Base-by-base conservation (phyloP, 305 asterid genomes). In the Fraxinus latifolia region DNA sequence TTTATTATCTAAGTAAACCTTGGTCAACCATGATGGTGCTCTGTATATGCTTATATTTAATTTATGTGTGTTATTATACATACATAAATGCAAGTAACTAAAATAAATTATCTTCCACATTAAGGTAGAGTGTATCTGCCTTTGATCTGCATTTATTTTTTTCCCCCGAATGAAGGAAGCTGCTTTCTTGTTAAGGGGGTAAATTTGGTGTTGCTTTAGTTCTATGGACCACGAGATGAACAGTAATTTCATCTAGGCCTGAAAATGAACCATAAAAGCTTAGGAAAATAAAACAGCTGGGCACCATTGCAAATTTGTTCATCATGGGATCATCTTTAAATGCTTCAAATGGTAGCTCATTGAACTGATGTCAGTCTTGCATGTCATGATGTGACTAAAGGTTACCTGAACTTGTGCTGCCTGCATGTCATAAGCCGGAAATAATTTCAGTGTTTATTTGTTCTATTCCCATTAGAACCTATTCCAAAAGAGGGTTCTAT, bases 111-210 rank as follows among this genome's bases (percentile, higher is more conserved):
- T 76, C 11, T 32, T 4, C 62, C 65, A 9, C 70, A 39, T 74
- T 27, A 27, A 19, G 53, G 14, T 47, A 77, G 23, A 34, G 17
- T 39, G 31, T 34, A 31, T 68, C 80, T 29, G 67, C 78, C 50
- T 62, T 84, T 42, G 5, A 67, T 68, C 76, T 70, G 72, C 76
- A 65, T 70, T 77, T 47, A 71, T 34, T 76, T 74, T 36, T 9
- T 21, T 37, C 0, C 3, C 21, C 62, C 7, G 3, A 39, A 17
- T 8, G 71, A 58, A 14, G n/a, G 37, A 19, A 1, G 14, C n/a
- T n/a, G 6, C 34, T n/a, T 60, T 31, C 37, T 12, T 36, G 53
- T 36, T 68, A 11, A 80, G 76, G 70, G 36, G 33, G 74, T 31
- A 62, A 11, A 34, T 36, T 60, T 21, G 32, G 4, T 21, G 71